phyloP scores from a whole-genome alignment of 345 rosid genomes.

The Raphanus sativus region DNA sequence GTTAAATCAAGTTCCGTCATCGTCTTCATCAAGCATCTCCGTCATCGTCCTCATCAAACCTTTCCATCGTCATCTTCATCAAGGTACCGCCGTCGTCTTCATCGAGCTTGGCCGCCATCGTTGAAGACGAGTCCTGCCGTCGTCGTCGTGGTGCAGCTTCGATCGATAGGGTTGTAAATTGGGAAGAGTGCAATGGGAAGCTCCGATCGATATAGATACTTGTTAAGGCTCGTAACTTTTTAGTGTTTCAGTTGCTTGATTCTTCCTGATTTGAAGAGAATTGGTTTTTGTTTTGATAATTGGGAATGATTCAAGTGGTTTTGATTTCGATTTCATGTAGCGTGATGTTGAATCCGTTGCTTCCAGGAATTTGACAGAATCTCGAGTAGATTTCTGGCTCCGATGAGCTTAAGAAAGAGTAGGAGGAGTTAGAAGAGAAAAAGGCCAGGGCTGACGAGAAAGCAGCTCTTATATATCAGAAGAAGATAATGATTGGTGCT shows the following conservation, averaged over 20 bases:
- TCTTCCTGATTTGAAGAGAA: no score
- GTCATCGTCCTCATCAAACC: no score
- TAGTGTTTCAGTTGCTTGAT: conserved; percentile 81
- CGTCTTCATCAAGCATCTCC: no score
- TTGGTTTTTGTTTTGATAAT: no score
- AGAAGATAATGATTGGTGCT: conserved; percentile 70
- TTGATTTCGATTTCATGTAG: conserved; percentile 38
- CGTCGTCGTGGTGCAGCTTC: conserved; percentile 62
- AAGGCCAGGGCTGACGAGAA: conserved; percentile 83
- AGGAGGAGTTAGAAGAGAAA: conserved; percentile 72
- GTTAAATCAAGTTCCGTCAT: no score
- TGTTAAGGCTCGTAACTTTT: conserved; percentile 93
- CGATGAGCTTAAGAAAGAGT: conserved; percentile 88
- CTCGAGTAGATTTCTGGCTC: conserved; percentile 97
- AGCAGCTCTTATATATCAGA: conserved; percentile 74
- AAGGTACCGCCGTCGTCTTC: no score
- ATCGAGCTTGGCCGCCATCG: no score
- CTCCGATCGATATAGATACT: conserved; percentile 82
- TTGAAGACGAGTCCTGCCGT: no score
- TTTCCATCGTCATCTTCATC: no score
- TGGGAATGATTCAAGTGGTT: background rate
- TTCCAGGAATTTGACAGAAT: conserved; percentile 90
- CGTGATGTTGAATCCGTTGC: conserved; percentile 99
- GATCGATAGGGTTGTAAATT: conserved; percentile 72
- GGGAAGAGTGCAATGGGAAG: conserved; percentile 82